Conservation (phyloP, 2,329 filamentous ascomycete genomes). For the Penicillium brasilianum region DNA sequence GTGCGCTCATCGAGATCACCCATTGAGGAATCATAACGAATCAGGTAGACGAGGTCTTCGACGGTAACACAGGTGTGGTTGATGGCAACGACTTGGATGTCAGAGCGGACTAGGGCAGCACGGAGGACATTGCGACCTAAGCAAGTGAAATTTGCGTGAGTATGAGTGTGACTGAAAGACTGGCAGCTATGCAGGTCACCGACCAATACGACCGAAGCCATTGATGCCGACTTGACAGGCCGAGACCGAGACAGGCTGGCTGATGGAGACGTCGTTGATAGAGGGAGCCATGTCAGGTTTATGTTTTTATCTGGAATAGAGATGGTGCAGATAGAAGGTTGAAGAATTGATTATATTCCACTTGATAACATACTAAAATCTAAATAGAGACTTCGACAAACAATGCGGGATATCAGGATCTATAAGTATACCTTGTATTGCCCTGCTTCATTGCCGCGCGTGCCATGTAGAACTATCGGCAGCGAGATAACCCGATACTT, state of each 20-base stretch:
- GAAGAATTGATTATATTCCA: not conserved
- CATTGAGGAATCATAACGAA: slow-evolving; percentile 53
- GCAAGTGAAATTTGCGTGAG: not conserved
- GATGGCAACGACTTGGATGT: slow-evolving; percentile 37
- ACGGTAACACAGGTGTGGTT: slow-evolving; percentile 38
- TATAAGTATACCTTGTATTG: slow-evolving; percentile 22
- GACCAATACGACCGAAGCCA: slow-evolving; percentile 89
- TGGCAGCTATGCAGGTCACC: not conserved
- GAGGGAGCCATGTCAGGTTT: slow-evolving; percentile 28
- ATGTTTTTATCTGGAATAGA: not conserved
- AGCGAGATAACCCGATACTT: slow-evolving; percentile 14
- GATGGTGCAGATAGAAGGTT: not conserved
- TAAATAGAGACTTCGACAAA: slow-evolving; percentile 6
- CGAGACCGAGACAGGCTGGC: slow-evolving; percentile 14
- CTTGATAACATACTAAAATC: slow-evolving; percentile 5
- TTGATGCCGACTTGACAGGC: slow-evolving; percentile 82
- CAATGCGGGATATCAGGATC: slow-evolving; percentile 9
- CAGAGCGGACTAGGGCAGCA: slow-evolving; percentile 28
- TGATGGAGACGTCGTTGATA: slow-evolving; percentile 29
- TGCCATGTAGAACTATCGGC: not conserved
- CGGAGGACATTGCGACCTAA: slow-evolving; percentile 68
- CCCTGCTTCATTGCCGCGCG: slow-evolving; percentile 2
- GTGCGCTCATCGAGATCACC: slow-evolving; percentile 96
- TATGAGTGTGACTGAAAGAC: not conserved
- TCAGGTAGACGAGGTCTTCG: slow-evolving; percentile 38